Evolutionary conservation across 2,329 filamentous ascomycete species (phyloP).

Genomic region (Exophiala spinifera): DNA sequence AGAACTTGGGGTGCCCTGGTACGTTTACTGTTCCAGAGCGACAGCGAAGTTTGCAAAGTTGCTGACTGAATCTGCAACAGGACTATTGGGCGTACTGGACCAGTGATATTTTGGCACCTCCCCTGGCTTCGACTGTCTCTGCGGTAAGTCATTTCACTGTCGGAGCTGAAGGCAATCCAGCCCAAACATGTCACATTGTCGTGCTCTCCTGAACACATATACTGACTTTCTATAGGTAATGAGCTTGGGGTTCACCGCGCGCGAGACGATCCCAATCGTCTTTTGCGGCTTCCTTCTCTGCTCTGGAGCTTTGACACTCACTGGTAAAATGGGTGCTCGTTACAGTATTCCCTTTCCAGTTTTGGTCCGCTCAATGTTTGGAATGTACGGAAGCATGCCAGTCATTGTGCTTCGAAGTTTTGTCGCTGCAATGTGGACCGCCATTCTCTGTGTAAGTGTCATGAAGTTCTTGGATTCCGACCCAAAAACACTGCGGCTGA

Average conservation of each 20-base stretch:
- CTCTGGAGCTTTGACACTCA: slow-evolving; percentile 48
- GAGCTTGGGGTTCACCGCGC: slow-evolving; percentile 45
- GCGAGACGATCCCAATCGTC: slow-evolving; percentile 49
- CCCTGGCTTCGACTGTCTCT: slow-evolving; percentile 39
- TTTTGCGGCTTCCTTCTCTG: slow-evolving; percentile 48
- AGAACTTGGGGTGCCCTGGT: slow-evolving; percentile 45
- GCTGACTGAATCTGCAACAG: background rate
- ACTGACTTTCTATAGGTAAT: slow-evolving; percentile 32
- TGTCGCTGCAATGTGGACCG: slow-evolving; percentile 48
- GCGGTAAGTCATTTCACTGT: slow-evolving; percentile 32
- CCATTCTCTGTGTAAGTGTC: slow-evolving; percentile 37
- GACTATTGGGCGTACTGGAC: slow-evolving; percentile 24
- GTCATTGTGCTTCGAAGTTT: slow-evolving; percentile 35
- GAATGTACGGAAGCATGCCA: slow-evolving; percentile 40
- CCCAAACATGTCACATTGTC: too few species aligned
- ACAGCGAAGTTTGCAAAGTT: background rate
- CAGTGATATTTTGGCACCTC: slow-evolving; percentile 33
- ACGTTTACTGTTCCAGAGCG: slow-evolving; percentile 2
- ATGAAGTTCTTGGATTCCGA: too few species aligned
- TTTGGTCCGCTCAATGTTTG: slow-evolving; percentile 35
- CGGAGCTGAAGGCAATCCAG: too few species aligned
- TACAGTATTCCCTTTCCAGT: slow-evolving; percentile 35
- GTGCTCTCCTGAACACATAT: too few species aligned
- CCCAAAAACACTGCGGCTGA: background rate
- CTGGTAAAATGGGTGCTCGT: slow-evolving; percentile 42